Conservation (phyloP, 2,329 filamentous ascomycete species). For the Botrytis aclada region DNA sequence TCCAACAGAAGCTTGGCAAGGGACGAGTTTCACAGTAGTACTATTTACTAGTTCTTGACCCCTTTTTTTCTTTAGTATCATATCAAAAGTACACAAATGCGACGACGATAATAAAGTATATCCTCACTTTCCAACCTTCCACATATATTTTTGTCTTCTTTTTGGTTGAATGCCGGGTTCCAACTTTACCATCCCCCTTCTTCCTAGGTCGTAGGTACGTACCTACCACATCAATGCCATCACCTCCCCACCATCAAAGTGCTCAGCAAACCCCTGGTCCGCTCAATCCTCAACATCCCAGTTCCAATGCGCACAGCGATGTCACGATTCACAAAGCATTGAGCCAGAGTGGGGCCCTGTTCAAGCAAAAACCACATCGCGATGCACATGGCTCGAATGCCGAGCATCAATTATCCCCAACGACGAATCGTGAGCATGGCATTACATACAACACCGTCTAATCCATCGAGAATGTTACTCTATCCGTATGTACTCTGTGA, state of each 20-base stretch:
- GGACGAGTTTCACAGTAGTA: neutral
- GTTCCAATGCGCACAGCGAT: neutral
- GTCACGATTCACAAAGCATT: neutral
- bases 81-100: neutral
- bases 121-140: neutral
- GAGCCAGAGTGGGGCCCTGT: neutral
- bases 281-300: neutral
- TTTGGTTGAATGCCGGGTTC: neutral
- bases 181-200: neutral
- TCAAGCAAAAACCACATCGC: neutral
- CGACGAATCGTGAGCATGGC: constrained; percentile 1
- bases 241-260: neutral
- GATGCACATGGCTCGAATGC: neutral
- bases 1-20: neutral
- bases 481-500: neutral
- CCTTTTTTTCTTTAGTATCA: neutral
- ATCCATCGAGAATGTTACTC: neutral
- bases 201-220: too few species aligned
- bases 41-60: neutral
- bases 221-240: neutral
- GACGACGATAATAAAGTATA: neutral
- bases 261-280: neutral
- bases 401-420: neutral
- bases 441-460: neutral
- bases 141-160: too few species aligned